Percentiles rank a stretch among this genome's conserved stretches.
Evolutionary conservation across 768 basidiomycete species (phyloP).

Genomic region (Rhizopogon vulgaris): DNA sequence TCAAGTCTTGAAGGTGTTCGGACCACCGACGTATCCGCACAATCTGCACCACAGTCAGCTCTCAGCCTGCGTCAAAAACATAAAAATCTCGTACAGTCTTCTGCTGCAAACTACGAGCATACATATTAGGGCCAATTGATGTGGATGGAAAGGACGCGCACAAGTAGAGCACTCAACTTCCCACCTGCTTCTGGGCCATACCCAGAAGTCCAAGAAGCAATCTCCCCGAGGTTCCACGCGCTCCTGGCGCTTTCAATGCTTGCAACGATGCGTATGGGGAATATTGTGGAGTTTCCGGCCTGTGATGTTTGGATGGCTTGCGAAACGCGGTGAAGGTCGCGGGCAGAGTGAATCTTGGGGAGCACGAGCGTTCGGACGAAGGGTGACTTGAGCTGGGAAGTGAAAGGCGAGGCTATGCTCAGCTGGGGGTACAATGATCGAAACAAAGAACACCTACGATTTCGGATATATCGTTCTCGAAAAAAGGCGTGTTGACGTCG

Average conservation of each 20-base stretch:
- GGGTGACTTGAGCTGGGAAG: slow-evolving; percentile 35
- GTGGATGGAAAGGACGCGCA: slow-evolving; percentile 27
- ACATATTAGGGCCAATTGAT: not conserved
- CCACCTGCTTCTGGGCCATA: slow-evolving; percentile 43
- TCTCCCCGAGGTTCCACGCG: slow-evolving; percentile 59
- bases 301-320: slow-evolving; percentile 19
- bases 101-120: slow-evolving; percentile 77
- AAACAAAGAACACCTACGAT: slow-evolving; percentile 36
- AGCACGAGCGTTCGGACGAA: slow-evolving; percentile 65
- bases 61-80: not conserved
- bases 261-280: slow-evolving; percentile 56
- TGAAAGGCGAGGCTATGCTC: not conserved
- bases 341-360: slow-evolving; percentile 73
- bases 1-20: slow-evolving; percentile 72
- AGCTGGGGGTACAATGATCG: not conserved
- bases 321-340: slow-evolving; percentile 61
- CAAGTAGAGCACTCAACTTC: slow-evolving; percentile 57
- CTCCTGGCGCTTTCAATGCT: slow-evolving; percentile 83
- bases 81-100: slow-evolving; percentile 63
- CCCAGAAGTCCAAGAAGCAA: slow-evolving; percentile 62
- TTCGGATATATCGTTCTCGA: slow-evolving; percentile 54
- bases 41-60: slow-evolving; percentile 46
- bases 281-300: slow-evolving; percentile 21
- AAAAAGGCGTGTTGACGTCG: slow-evolving; percentile 58
- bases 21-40: slow-evolving; percentile 80